Evolutionary conservation across 2,329 filamentous ascomycete genomes (phyloP), one percentile per base, ranked within the genome.

Genomic region (Nemania sp.): DNA sequence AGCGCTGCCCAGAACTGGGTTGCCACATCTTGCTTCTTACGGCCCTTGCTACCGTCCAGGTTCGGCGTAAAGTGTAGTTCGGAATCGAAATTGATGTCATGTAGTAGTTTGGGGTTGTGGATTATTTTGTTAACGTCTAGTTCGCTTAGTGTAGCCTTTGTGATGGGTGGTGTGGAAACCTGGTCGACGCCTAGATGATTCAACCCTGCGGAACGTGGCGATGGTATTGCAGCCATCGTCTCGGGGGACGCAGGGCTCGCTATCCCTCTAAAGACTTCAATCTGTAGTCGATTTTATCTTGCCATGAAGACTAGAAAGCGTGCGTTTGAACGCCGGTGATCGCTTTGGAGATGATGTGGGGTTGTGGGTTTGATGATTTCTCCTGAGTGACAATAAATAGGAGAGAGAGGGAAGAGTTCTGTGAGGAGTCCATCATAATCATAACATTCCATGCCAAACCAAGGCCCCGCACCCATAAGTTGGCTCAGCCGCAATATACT

Each of bases 401-500:
- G 32, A 27, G 35, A 20, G 20, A 56, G 38, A 6, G 3, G 35
- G 32, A 3, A 7, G 11, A 18, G 11, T 24, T 24, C 10, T 11
- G 8, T 56, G 32, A 26, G 20, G 20, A 26, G 20, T 24, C 47
- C 13, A 22, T 15, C 29, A 24, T 35, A 11, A 1, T 38, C 29
- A 38, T 41, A 18, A 38, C 10, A 6, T 24, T 24, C 15, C 11
- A 29, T 47, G 7, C 54, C 11, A 29, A n/a, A 20, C 43, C 22
- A 58, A 18, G 29, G 20, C 52, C n/a, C 32, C 29, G 29, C 32
- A 22, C 29, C 18, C n/a, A 22, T 49, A 11, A 49, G 26, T 13
- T 55, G 35, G 32, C 53, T 56, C 22, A 41, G 53, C 53, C 56
- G 43, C 35, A 43, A 43, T 27, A 11, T 38, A 8, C 26, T 26